These are phyloP conservation scores for Colletotrichum karsti DNA, from an alignment of 2,329 filamentous ascomycete genomes.

Conservation along the genomic window DNA sequence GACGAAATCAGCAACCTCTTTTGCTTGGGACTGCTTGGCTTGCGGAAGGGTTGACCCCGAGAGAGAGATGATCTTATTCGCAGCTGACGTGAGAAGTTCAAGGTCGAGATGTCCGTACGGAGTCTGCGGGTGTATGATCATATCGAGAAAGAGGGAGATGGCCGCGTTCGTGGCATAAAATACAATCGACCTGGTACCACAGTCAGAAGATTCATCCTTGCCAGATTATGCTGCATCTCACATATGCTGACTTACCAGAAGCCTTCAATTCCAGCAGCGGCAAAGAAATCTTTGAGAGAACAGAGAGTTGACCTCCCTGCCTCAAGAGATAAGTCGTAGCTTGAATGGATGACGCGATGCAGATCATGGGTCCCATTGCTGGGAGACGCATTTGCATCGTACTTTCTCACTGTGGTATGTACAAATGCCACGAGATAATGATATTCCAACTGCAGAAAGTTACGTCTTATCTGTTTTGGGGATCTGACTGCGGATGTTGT, in stretches of 20 bases:
- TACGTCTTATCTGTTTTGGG: not conserved
- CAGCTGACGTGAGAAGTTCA: slow-evolving; percentile 1
- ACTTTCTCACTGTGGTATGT: slow-evolving; percentile 32
- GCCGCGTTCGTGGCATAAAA: slow-evolving; percentile 26
- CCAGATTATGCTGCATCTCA: not conserved
- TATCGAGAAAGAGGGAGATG: slow-evolving; percentile 30
- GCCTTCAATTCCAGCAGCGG: not conserved
- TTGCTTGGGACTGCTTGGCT: not conserved
- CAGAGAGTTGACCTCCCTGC: slow-evolving; percentile 32
- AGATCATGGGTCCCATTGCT: slow-evolving; percentile 26
- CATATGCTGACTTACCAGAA: not conserved
- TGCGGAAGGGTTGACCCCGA: not conserved
- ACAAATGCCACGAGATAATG: slow-evolving; percentile 29
- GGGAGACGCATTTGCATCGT: slow-evolving; percentile 12
- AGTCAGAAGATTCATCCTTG: not conserved
- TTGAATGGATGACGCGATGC: slow-evolving; percentile 33
- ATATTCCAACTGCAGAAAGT: slow-evolving; percentile 32
- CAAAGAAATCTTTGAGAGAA: slow-evolving; percentile 4
- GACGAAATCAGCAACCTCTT: not conserved
- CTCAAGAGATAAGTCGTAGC: slow-evolving; percentile 33
- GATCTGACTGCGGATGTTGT: not conserved
- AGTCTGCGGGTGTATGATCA: slow-evolving; percentile 26
- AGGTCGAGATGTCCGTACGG: not conserved
- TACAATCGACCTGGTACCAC: not conserved
- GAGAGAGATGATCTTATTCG: not conserved